A percentile compares a stretch with the other conserved stretches of the same genome.
Evolutionary conservation across 345 rosid genomes (phyloP).

Genomic region (Iberis pinnata): DNA sequence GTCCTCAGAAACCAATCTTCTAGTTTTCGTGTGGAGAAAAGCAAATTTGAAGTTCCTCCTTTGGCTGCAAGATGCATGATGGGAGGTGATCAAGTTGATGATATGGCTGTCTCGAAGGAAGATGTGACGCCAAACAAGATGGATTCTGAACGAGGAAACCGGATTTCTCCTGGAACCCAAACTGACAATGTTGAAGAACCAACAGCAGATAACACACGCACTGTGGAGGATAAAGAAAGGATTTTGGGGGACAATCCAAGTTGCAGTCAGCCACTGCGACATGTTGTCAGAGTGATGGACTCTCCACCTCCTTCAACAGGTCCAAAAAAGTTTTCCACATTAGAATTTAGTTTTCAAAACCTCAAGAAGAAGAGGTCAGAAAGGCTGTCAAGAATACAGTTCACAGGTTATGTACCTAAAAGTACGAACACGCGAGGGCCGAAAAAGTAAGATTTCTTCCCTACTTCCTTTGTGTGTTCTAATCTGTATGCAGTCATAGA

Average conservation of each 20-base stretch:
- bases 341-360: constrained; percentile 68
- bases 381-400: constrained; percentile 47
- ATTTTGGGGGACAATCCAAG: constrained; percentile 33
- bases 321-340: constrained; percentile 49
- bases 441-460: constrained; percentile 21
- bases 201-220: constrained; percentile 32
- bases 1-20: constrained; percentile 53
- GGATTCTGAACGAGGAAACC: constrained; percentile 30
- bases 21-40: constrained; percentile 30
- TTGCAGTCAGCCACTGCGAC: constrained; percentile 33
- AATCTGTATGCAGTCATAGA: constrained; percentile 9
- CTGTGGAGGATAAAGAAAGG: constrained; percentile 26
- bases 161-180: constrained; percentile 26
- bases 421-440: constrained; percentile 41
- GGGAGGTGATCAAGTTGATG: constrained; percentile 31
- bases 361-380: constrained; percentile 53
- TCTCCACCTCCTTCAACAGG: constrained; percentile 40
- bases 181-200: constrained; percentile 30
- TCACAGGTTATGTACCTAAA: constrained; percentile 33
- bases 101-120: constrained; percentile 29
- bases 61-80: constrained; percentile 26
- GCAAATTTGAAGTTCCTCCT: constrained; percentile 31
- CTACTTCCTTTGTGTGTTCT: constrained; percentile 5
- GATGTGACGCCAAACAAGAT: constrained; percentile 36
- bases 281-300: constrained; percentile 38